These are phyloP conservation scores for Calonectria multiphialidica DNA, from an alignment of 2,329 filamentous ascomycete genomes.

Conservation along the genomic window DNA sequence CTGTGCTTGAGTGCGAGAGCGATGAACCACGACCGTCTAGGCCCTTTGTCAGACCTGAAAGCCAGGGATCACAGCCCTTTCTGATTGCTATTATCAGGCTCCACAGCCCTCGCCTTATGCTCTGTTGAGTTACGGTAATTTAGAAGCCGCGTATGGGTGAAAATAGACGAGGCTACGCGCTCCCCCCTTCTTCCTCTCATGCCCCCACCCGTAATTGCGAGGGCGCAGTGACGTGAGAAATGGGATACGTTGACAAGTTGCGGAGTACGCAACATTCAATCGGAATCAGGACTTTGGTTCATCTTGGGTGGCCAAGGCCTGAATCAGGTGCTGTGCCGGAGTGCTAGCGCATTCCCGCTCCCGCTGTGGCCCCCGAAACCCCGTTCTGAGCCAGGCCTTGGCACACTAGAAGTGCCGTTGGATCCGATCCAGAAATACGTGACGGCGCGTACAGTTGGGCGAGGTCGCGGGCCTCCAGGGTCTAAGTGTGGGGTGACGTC, in stretches of 20 bases:
- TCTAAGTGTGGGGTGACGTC: constrained; percentile 34
- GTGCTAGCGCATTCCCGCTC: constrained; percentile 8
- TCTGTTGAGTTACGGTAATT: not conserved
- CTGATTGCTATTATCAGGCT: constrained; percentile 1
- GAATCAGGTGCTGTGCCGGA: not conserved
- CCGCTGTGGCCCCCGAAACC: constrained; percentile 7
- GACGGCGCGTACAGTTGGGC: not conserved
- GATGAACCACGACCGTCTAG: not conserved
- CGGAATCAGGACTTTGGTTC: not conserved
- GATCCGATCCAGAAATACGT: constrained; percentile 13
- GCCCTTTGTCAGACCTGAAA: not conserved
- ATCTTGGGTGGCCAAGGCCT: not conserved
- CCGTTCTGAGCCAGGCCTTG: constrained; percentile 9
- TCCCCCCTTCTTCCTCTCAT: not conserved
- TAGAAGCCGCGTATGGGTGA: not conserved
- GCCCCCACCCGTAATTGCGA: not conserved
- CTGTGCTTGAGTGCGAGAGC: not conserved
- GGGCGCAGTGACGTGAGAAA: not conserved
- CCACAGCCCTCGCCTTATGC: constrained; percentile 2
- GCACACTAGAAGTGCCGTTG: constrained; percentile 25
- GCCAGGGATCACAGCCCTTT: not conserved
- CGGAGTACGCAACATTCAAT: not conserved
- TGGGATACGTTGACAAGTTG: not conserved
- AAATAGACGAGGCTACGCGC: not conserved
- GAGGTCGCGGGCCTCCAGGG: not conserved